A percentile compares a stretch with the other conserved stretches of the same genome.
Evolutionary conservation across 345 rosid species (phyloP).

Genomic region (Eutrema japonicum): DNA sequence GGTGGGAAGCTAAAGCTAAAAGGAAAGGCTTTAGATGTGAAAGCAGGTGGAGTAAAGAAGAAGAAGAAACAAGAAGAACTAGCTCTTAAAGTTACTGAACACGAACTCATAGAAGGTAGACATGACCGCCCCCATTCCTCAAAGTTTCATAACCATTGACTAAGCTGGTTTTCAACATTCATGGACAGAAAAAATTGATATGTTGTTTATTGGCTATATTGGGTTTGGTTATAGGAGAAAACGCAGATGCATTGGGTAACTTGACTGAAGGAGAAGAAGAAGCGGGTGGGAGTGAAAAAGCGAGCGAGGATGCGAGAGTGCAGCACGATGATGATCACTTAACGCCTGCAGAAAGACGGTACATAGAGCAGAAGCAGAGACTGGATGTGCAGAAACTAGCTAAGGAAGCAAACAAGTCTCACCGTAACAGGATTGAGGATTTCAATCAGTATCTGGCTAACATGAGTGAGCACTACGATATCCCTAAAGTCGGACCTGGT

Average conservation of each 20-base stretch:
- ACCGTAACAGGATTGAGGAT: conserved; percentile 82
- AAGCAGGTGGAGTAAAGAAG: conserved; percentile 83
- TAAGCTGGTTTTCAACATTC: neutral
- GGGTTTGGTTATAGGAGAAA: conserved; percentile 46
- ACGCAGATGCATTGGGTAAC: conserved; percentile 37
- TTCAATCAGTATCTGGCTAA: conserved; percentile 88
- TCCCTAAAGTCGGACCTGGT: conserved; percentile 95
- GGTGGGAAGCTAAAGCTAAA: conserved; percentile 93
- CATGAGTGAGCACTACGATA: conserved; percentile 91
- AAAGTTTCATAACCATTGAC: neutral
- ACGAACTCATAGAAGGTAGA: conserved; percentile 58
- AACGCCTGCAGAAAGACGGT: conserved; percentile 71
- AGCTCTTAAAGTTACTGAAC: conserved; percentile 46
- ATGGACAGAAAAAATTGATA: neutral
- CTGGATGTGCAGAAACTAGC: conserved; percentile 68
- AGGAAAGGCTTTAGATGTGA: conserved; percentile 93
- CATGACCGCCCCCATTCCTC: neutral
- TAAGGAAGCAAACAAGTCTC: conserved; percentile 77
- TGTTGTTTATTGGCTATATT: neutral
- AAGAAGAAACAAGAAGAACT: conserved; percentile 64
- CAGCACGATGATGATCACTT: conserved; percentile 53
- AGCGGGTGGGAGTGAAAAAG: conserved; percentile 45
- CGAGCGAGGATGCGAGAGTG: conserved; percentile 52
- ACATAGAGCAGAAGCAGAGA: conserved; percentile 73
- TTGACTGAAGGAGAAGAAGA: conserved; percentile 45